A percentile compares a stretch with the other conserved stretches of the same genome.
Conservation (phyloP, 2,329 filamentous ascomycete genomes). For the Calonectria pteridis region DNA sequence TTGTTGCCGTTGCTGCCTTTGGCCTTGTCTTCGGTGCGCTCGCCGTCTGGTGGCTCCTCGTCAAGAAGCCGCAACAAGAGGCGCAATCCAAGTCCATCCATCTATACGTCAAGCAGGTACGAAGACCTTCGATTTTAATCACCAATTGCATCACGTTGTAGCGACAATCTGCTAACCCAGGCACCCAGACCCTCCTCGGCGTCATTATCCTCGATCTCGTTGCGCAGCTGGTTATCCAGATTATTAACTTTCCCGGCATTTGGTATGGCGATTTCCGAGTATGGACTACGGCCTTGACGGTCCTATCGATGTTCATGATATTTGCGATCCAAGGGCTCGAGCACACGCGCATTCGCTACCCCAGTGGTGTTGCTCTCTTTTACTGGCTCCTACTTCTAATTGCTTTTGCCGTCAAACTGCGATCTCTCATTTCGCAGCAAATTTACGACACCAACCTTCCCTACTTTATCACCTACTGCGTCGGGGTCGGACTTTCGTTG, state of each 20-base stretch:
- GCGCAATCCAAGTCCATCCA: constrained; percentile 87
- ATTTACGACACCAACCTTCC: constrained; percentile 74
- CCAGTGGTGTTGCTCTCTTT: constrained; percentile 89
- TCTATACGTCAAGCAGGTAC: constrained; percentile 92
- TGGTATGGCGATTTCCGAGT: constrained; percentile 89
- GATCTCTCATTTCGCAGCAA: constrained; percentile 85
- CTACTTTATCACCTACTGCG: constrained; percentile 83
- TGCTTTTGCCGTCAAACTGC: constrained; percentile 83
- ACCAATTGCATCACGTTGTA: background rate
- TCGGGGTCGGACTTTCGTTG: constrained; percentile 77
- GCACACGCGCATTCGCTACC: constrained; percentile 83
- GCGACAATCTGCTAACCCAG: background rate
- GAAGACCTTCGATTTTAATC: background rate
- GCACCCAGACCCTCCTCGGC: constrained; percentile 67
- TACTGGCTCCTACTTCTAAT: constrained; percentile 93
- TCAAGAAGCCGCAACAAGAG: constrained; percentile 71
- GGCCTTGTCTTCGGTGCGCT: constrained; percentile 82
- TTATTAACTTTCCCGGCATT: constrained; percentile 74
- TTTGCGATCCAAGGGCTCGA: constrained; percentile 88
- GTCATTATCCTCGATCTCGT: constrained; percentile 76
- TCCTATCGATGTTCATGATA: constrained; percentile 79
- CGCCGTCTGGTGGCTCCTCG: constrained; percentile 84
- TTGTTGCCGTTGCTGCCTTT: constrained; percentile 81
- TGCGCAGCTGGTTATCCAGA: constrained; percentile 82
- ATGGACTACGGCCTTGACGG: constrained; percentile 80